phyloP scores from a whole-genome alignment of 768 basidiomycete species.

The Rhizopogon vesiculosus region DNA sequence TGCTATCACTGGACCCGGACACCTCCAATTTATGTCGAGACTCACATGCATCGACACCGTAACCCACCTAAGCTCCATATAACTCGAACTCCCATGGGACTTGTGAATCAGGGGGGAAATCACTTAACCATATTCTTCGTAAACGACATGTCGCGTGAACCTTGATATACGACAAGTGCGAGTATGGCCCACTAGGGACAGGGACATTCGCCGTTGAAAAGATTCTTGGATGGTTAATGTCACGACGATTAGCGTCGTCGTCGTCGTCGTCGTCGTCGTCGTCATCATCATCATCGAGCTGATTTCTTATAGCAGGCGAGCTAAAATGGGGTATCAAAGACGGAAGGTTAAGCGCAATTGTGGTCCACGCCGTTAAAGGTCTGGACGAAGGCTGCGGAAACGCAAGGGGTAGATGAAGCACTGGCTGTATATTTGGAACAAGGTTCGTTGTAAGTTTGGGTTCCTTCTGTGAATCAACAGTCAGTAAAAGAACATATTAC shows the following conservation, averaged over 20 bases:
- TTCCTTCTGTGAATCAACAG: constrained; percentile 38
- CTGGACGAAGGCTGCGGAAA: constrained; percentile 54
- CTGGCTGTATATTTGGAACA: constrained; percentile 35
- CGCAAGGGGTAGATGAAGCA: constrained; percentile 67
- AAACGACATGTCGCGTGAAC: constrained; percentile 77
- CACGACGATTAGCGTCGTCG: constrained; percentile 11
- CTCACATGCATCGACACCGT: background rate
- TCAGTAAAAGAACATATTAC: background rate
- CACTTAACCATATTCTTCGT: constrained; percentile 72
- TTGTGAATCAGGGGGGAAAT: constrained; percentile 45
- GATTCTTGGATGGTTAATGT: constrained; percentile 1
- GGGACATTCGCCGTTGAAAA: constrained; percentile 13
- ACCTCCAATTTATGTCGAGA: background rate
- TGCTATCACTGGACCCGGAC: background rate
- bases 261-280: constrained; percentile 16
- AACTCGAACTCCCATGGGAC: constrained; percentile 77
- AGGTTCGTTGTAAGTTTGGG: constrained; percentile 41
- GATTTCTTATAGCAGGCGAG: constrained; percentile 33
- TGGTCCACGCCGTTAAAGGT: constrained; percentile 67
- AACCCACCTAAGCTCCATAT: constrained; percentile 38
- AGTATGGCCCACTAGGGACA: constrained; percentile 51
- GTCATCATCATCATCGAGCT: constrained; percentile 16
- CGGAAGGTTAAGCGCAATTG: constrained; percentile 56
- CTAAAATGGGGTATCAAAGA: constrained; percentile 58
- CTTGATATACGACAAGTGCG: constrained; percentile 67